Conservation (phyloP, 768 basidiomycete species). For the Tricholoma sp. region DNA sequence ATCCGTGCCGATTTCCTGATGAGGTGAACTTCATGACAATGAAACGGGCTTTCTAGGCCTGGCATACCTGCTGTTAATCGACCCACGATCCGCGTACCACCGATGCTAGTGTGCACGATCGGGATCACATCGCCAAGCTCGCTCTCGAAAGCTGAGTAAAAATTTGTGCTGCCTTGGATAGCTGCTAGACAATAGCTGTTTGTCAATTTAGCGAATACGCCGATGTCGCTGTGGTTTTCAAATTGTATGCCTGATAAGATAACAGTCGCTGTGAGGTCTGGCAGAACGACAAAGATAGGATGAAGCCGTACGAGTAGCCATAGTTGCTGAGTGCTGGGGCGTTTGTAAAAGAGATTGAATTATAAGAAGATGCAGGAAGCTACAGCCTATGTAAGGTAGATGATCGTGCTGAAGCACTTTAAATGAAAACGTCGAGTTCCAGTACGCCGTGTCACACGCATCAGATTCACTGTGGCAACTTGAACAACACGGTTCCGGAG, state of each 20-base stretch:
- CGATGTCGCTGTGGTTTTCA: constrained; percentile 92
- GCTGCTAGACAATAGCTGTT: constrained; percentile 97
- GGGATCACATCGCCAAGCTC: constrained; percentile 92
- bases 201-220: constrained; percentile 96
- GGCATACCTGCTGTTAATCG: constrained; percentile 81
- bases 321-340: constrained; percentile 14
- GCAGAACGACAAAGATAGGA: constrained; percentile 1
- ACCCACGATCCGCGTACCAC: constrained; percentile 90
- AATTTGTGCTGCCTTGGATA: constrained; percentile 93
- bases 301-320: constrained; percentile 44
- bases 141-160: constrained; percentile 95
- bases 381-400: background rate
- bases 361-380: background rate
- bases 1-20: constrained; percentile 90
- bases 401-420: constrained; percentile 1
- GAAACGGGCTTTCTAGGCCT: background rate
- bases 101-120: constrained; percentile 94
- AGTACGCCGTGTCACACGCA: no score
- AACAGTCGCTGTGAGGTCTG: constrained; percentile 6
- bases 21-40: background rate
- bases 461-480: background rate
- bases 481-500: background rate
- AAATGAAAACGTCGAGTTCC: background rate
- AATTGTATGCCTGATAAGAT: constrained; percentile 74
- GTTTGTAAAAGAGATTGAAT: constrained; percentile 3